A percentile compares a stretch with the other conserved stretches of the same genome.
Conservation (phyloP, 2,329 filamentous ascomycete species). For the Stemphylium beticola region DNA sequence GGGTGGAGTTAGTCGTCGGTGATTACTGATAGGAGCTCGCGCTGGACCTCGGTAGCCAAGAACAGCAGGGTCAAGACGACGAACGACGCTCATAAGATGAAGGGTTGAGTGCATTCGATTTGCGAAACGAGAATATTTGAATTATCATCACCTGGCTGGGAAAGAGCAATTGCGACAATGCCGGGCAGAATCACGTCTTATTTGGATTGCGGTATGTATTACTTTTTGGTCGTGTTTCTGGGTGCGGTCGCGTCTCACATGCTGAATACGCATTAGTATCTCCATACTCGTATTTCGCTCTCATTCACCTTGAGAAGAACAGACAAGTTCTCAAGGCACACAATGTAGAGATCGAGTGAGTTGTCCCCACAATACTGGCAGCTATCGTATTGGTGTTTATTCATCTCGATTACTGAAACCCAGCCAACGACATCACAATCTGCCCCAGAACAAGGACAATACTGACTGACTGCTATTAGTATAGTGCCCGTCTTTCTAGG, state of each 20-base stretch:
- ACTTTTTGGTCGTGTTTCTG: not conserved
- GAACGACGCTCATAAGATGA: conserved; percentile 4
- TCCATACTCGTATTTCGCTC: conserved; percentile 59
- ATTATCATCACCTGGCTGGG: conserved; percentile 17
- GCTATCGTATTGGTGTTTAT: not conserved
- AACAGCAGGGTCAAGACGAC: conserved; percentile 7
- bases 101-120: not conserved
- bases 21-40: conserved; percentile 29
- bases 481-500: conserved; percentile 74
- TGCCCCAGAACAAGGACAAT: not conserved
- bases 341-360: conserved; percentile 70
- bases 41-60: conserved; percentile 36
- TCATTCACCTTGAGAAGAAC: conserved; percentile 65
- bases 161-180: conserved; percentile 53
- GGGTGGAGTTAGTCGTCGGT: conserved; percentile 5
- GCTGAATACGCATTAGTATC: conserved; percentile 61
- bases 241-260: not conserved
- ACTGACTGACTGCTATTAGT: conserved; percentile 49
- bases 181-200: conserved; percentile 69
- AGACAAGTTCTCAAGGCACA: conserved; percentile 62
- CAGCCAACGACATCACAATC: not conserved
- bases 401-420: not conserved
- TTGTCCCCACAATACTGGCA: not conserved
- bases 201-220: conserved; percentile 67
- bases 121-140: not conserved